phyloP scores from a whole-genome alignment of 163 green algal genomes.

The Scenedesmus sp. region DNA sequence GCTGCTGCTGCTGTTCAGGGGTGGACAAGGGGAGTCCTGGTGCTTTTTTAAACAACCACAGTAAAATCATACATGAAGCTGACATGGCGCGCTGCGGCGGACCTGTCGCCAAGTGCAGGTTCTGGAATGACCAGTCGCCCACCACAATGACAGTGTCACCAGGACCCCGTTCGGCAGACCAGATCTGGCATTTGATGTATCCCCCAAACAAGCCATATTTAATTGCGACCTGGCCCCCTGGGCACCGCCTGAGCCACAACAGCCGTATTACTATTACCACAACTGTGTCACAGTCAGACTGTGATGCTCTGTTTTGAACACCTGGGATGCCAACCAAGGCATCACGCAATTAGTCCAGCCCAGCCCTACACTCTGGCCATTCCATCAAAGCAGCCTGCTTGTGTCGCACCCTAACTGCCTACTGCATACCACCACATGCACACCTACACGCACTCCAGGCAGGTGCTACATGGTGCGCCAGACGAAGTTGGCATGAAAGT shows the following conservation, averaged over 20 bases:
- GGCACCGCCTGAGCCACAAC: too few species aligned
- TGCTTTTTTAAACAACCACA: background rate
- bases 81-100: background rate
- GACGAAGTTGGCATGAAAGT: background rate
- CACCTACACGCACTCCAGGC: too few species aligned
- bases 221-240: background rate
- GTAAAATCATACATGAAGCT: background rate
- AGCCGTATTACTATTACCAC: too few species aligned
- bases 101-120: background rate
- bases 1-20: background rate
- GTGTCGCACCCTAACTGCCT: too few species aligned
- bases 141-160: background rate
- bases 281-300: too few species aligned
- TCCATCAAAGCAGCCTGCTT: too few species aligned
- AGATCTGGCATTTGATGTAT: too few species aligned
- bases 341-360: too few species aligned
- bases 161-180: background rate
- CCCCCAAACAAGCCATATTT: background rate
- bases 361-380: too few species aligned
- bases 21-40: background rate
- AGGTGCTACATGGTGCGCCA: too few species aligned
- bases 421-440: background rate
- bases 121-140: constrained; percentile 9
- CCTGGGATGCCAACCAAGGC: too few species aligned
- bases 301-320: too few species aligned